Evolutionary conservation across 768 basidiomycete genomes (phyloP), one percentile per base, ranked within the genome.

Genomic region (Tricholoma saponaceum): DNA sequence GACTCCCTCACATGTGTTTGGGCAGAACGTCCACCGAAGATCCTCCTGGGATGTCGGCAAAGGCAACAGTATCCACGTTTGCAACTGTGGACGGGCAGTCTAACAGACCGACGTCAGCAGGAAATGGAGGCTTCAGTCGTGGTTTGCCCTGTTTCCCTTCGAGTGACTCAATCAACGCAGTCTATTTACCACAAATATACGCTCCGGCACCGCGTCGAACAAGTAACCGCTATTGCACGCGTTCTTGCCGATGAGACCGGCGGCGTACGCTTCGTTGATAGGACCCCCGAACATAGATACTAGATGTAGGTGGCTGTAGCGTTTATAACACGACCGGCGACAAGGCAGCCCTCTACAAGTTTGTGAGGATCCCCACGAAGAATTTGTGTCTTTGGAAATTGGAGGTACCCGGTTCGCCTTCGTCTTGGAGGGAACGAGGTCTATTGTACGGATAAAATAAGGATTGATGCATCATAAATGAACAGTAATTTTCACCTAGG

Each of bases 81-180:
- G 96, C 95, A 32, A 99, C 96, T 6, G 96, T 98, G 1, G 94
- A 90, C 0, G 96, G 96, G 71, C 94, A 97, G 0, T 96, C 96
- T 67, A 99, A 99, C 52, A 98, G 80, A 52, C 96, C 96, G 47
- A 98, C 96, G 61, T 98, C 96, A 55, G 96, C 96, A 3, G 96
- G 96, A 85, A 98, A 99, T 41, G 96, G 96, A 3, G 96, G 96
- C 79, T 99, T 99, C 62, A 99, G 79, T 52, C 96, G 83, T 0
- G 96, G 96, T 70, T 99, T 99, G 23, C 96, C 96, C 73, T 98
- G 96, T 73, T 99, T 99, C 10, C 96, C 96, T 74, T 98, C 96
- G 52, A 99, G 72, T 63, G 89, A 91, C 78, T 99, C 96, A 65
- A 99, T 99, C 20, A 99, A 78, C 3, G 96, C 96, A 0, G 96